phyloP scores from a whole-genome alignment of 1,284 basidiomycete species.

The Apiotrichum domesticum region DNA sequence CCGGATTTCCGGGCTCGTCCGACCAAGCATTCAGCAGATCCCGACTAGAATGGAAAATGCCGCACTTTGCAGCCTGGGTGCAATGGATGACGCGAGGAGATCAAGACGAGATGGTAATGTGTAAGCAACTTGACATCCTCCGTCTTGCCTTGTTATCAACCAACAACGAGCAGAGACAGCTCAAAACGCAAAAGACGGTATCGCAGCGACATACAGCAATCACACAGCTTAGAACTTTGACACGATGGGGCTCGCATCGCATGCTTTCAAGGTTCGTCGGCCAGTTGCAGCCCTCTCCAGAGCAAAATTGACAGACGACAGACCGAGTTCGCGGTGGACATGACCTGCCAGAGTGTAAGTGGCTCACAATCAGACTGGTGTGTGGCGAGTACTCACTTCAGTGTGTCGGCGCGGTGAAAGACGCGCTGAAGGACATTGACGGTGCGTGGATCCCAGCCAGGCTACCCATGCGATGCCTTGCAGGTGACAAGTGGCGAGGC shows the following conservation, averaged over 20 bases:
- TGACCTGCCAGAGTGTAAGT: slow-evolving; percentile 46
- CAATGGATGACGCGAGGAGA: no score
- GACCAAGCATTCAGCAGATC: no score
- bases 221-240: neutral
- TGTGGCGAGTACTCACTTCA: slow-evolving; percentile 4
- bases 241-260: slow-evolving; percentile 29
- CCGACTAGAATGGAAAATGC: no score
- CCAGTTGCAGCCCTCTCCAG: neutral
- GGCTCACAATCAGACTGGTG: no score
- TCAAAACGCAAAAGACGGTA: no score
- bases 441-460: slow-evolving; percentile 25
- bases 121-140: no score
- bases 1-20: no score
- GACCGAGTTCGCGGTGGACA: slow-evolving; percentile 49
- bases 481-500: slow-evolving; percentile 10
- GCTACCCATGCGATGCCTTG: slow-evolving; percentile 47
- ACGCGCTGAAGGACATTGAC: slow-evolving; percentile 30
- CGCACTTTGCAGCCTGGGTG: no score
- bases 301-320: slow-evolving; percentile 10
- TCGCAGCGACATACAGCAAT: no score
- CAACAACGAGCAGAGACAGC: no score
- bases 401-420: slow-evolving; percentile 44
- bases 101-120: no score
- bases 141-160: no score
- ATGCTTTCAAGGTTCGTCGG: slow-evolving; percentile 29